Conservation (phyloP, 2,329 filamentous ascomycete species). For the Rhinocladiella mackenziei region DNA sequence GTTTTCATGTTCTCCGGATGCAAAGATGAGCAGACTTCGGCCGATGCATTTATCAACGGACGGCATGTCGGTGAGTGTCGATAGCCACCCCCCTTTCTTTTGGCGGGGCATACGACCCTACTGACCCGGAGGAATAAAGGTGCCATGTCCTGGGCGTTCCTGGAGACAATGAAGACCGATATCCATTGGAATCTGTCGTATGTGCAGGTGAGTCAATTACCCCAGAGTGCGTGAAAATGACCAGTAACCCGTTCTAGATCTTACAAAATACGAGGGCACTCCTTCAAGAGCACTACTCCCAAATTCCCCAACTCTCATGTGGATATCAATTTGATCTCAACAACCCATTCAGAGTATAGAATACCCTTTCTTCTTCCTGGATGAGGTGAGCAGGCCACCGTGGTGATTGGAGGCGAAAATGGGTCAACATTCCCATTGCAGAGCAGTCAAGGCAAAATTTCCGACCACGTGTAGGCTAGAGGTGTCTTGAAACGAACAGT, state of each 20-base stretch:
- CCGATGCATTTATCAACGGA: conserved; percentile 47
- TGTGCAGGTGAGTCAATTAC: conserved; percentile 26
- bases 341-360: conserved; percentile 33
- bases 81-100: not conserved
- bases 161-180: conserved; percentile 28
- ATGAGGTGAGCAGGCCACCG: no score
- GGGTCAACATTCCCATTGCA: no score
- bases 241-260: conserved; percentile 21
- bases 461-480: no score
- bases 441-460: no score
- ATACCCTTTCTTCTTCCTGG: no score
- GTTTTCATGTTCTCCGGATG: conserved; percentile 53
- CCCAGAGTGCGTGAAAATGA: not conserved
- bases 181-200: conserved; percentile 25
- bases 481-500: no score
- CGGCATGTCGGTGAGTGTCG: conserved; percentile 32
- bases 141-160: conserved; percentile 29
- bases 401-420: not conserved
- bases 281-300: conserved; percentile 30
- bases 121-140: conserved; percentile 6
- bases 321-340: conserved; percentile 30
- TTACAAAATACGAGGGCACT: conserved; percentile 32
- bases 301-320: conserved; percentile 33
- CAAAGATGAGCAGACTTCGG: conserved; percentile 50
- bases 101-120: conserved; percentile 10